Evolutionary conservation across 495 filamentous ascomycete species (phyloP).

Genomic region (Xylaria flabelliformis): DNA sequence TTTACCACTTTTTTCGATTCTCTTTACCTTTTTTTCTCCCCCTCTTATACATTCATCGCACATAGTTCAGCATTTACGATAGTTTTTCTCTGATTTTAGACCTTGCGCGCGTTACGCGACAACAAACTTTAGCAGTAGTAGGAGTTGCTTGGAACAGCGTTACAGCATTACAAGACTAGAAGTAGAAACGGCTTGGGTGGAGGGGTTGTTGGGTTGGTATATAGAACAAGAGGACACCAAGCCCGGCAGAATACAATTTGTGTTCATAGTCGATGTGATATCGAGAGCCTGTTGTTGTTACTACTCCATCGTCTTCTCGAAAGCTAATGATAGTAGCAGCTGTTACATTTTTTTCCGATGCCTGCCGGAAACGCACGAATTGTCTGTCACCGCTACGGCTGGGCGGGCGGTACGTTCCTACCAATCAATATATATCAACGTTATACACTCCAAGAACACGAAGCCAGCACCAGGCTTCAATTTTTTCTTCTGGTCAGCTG

Average conservation of each 20-base stretch:
- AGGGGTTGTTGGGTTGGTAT: not conserved
- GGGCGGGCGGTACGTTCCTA: constrained; percentile 12
- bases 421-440: constrained; percentile 21
- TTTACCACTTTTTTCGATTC: not conserved
- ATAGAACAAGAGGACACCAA: constrained; percentile 16
- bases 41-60: not conserved
- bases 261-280: constrained; percentile 17
- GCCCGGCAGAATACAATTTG: constrained; percentile 17
- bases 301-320: not conserved
- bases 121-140: constrained; percentile 17
- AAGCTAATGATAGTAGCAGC: not conserved
- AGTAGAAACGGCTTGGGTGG: constrained; percentile 20
- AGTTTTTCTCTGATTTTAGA: constrained; percentile 6
- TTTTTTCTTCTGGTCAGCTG: constrained; percentile 11
- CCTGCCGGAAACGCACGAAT: constrained; percentile 12
- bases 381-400: not conserved
- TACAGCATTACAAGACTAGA: constrained; percentile 21
- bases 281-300: not conserved
- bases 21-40: not conserved
- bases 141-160: constrained; percentile 20
- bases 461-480: constrained; percentile 8
- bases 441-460: not conserved
- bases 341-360: constrained; percentile 15
- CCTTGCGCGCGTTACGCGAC: constrained; percentile 8
- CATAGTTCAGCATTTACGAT: constrained; percentile 23